Percentiles rank a stretch among this genome's conserved stretches.
Conservation (phyloP, 306 rosid species). For the Citrullus mucosospermus region DNA sequence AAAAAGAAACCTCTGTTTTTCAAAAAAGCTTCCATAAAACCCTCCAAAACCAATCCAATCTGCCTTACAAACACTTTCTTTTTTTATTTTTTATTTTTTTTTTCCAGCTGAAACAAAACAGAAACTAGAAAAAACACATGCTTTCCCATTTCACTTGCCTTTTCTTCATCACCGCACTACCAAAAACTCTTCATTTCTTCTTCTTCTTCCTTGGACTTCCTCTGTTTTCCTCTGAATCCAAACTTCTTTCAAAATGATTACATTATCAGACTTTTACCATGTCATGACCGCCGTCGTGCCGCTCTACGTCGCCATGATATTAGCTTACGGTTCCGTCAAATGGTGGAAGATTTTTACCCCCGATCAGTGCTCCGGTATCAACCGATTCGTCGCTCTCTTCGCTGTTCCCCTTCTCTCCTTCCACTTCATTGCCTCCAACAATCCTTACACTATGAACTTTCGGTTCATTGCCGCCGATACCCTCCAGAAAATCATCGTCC, state of each 20-base stretch:
- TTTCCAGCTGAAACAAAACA: background rate
- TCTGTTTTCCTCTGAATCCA: background rate
- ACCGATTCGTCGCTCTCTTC: conserved; percentile 71
- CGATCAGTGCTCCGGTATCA: conserved; percentile 82
- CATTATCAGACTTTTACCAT: conserved; percentile 58
- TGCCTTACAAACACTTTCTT: too few species aligned
- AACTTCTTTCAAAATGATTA: conserved; percentile 35
- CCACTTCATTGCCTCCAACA: conserved; percentile 76
- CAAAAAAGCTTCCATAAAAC: background rate
- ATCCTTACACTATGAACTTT: conserved; percentile 69
- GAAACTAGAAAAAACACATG: conserved; percentile 37
- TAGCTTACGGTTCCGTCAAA: conserved; percentile 80
- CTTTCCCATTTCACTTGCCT: conserved; percentile 22
- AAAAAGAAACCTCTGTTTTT: too few species aligned
- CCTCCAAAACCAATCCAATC: background rate
- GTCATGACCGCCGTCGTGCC: conserved; percentile 93
- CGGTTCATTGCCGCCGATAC: conserved; percentile 78
- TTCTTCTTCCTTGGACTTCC: conserved; percentile 8
- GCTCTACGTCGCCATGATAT: conserved; percentile 73
- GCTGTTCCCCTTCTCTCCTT: conserved; percentile 83
- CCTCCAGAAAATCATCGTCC: conserved; percentile 65
- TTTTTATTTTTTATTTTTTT: background rate
- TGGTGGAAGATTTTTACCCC: conserved; percentile 94
- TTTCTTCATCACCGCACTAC: conserved; percentile 10
- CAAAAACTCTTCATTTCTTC: conserved; percentile 9